These are phyloP conservation scores for Lactarius psammicola DNA, from an alignment of 768 basidiomycete species.

Conservation along the genomic window DNA sequence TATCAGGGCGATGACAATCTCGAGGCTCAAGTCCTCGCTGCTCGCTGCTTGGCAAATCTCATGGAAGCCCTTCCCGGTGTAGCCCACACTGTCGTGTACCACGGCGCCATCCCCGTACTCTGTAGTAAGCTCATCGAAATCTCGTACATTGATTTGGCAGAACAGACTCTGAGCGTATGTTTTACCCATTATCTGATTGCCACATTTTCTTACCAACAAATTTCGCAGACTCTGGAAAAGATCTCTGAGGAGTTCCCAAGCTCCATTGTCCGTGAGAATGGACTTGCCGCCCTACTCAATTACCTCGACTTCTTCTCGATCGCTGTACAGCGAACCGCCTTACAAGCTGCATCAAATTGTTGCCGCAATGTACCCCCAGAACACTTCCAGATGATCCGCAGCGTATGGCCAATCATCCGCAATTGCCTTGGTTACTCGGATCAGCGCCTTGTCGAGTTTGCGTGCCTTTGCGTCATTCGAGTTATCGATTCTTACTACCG, in stretches of 20 bases:
- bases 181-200: background rate
- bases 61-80: slow-evolving; percentile 99
- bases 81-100: slow-evolving; percentile 96
- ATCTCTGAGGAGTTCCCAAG: slow-evolving; percentile 97
- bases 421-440: slow-evolving; percentile 91
- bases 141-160: slow-evolving; percentile 95
- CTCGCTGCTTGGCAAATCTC: slow-evolving; percentile 93
- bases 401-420: slow-evolving; percentile 90
- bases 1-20: slow-evolving; percentile 82
- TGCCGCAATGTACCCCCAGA: slow-evolving; percentile 91
- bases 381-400: slow-evolving; percentile 83
- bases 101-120: slow-evolving; percentile 96
- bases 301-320: slow-evolving; percentile 99
- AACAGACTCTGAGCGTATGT: slow-evolving; percentile 95
- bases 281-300: slow-evolving; percentile 87
- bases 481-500: slow-evolving; percentile 91
- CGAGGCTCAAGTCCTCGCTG: slow-evolving; percentile 94
- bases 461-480: slow-evolving; percentile 91
- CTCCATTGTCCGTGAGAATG: slow-evolving; percentile 94
- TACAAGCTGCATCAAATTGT: slow-evolving; percentile 96
- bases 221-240: slow-evolving; percentile 87
- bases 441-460: slow-evolving; percentile 96
- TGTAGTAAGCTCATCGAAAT: slow-evolving; percentile 98
- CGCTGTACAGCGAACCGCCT: slow-evolving; percentile 92
- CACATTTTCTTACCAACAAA: slow-evolving; percentile 24